A percentile compares a stretch with the other conserved stretches of the same genome.
These are phyloP conservation scores for Xylaria sp. DNA, from an alignment of 2,329 filamentous ascomycete genomes.

Conservation along the genomic window DNA sequence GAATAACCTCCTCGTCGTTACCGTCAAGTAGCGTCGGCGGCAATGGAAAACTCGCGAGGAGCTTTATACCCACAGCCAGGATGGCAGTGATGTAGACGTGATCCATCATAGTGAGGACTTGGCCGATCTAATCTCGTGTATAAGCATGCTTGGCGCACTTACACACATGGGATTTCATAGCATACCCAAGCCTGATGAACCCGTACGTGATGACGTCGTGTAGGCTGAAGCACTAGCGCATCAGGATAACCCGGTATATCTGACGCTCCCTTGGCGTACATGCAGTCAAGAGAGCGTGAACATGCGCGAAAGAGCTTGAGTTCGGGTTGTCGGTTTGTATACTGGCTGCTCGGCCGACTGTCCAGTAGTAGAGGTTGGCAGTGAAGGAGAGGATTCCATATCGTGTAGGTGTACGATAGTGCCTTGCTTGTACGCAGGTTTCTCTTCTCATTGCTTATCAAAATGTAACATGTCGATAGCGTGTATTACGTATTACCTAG, in stretches of 20 bases:
- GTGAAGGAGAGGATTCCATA: no score
- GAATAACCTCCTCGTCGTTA: slow-evolving; percentile 8
- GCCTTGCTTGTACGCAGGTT: no score
- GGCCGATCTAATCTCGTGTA: slow-evolving; percentile 9
- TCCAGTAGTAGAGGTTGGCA: background rate
- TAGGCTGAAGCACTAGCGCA: slow-evolving; percentile 26
- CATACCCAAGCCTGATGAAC: slow-evolving; percentile 26
- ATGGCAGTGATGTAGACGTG: slow-evolving; percentile 15
- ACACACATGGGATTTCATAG: slow-evolving; percentile 14
- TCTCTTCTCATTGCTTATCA: no score
- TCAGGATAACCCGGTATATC: slow-evolving; percentile 18
- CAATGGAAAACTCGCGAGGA: slow-evolving; percentile 3
- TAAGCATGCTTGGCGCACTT: slow-evolving; percentile 15
- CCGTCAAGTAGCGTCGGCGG: background rate
- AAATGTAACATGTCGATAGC: no score
- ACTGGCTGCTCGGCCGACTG: background rate
- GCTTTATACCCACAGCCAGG: slow-evolving; percentile 10
- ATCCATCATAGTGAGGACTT: background rate
- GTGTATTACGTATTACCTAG: no score
- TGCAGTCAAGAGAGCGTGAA: slow-evolving; percentile 11
- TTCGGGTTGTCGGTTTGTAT: background rate
- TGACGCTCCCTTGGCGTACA: slow-evolving; percentile 18
- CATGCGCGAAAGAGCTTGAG: background rate
- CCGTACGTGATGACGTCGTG: slow-evolving; percentile 33
- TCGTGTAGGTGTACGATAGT: no score